Percentiles rank a stretch among this genome's conserved stretches.
Conservation (phyloP, 371 early-diverging fungal genomes). For the Zychaea mexicana region DNA sequence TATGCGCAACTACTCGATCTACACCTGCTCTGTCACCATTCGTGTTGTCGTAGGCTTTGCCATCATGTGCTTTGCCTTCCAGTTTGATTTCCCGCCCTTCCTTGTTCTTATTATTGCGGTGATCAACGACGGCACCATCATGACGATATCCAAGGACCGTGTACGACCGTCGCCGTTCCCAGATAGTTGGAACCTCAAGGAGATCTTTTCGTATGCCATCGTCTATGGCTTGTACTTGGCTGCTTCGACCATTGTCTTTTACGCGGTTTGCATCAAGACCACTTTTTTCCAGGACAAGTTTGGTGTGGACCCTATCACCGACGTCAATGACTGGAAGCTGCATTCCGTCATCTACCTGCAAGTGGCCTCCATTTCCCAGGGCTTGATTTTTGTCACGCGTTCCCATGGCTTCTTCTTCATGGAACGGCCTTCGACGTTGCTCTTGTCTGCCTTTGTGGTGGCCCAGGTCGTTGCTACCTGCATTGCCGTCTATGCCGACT, state of each 20-base stretch:
- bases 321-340: conserved; percentile 40
- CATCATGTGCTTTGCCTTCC: conserved; percentile 58
- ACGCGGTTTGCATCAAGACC: conserved; percentile 45
- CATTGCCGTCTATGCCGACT: conserved; percentile 58
- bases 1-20: conserved; percentile 68
- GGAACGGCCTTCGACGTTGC: conserved; percentile 52
- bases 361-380: conserved; percentile 58
- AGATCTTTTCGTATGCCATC: conserved; percentile 61
- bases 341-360: conserved; percentile 60
- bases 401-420: conserved; percentile 56
- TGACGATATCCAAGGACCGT: conserved; percentile 66
- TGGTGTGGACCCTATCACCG: conserved; percentile 28
- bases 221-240: conserved; percentile 61
- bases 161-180: conserved; percentile 61
- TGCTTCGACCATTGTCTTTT: conserved; percentile 60
- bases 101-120: conserved; percentile 66
- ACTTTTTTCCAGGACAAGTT: conserved; percentile 50
- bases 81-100: conserved; percentile 68
- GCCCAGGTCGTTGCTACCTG: conserved; percentile 58
- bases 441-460: conserved; percentile 52
- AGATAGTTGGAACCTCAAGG: conserved; percentile 61
- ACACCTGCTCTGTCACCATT: conserved; percentile 67
- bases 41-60: conserved; percentile 68
- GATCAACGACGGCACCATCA: conserved; percentile 66
- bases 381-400: conserved; percentile 57